Conservation (phyloP, 2,329 filamentous ascomycete genomes). For the Xylaria sp. region DNA sequence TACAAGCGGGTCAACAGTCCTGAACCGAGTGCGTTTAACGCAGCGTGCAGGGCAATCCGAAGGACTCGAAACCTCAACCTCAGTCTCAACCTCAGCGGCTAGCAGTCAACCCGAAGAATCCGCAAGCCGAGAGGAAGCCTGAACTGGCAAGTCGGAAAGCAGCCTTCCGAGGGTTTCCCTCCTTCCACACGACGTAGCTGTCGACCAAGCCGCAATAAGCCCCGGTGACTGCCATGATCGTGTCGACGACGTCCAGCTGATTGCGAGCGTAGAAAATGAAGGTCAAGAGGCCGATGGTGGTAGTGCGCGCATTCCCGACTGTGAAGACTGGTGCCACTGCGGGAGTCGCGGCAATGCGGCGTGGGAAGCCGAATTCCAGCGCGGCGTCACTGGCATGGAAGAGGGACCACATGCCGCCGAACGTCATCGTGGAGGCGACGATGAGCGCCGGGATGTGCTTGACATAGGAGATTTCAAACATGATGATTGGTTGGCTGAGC, state of each 20-base stretch:
- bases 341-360: slow-evolving; percentile 37
- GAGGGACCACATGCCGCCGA: slow-evolving; percentile 44
- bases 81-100: not conserved
- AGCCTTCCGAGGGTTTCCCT: slow-evolving; percentile 37
- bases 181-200: slow-evolving; percentile 43
- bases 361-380: slow-evolving; percentile 44
- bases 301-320: slow-evolving; percentile 40
- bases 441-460: slow-evolving; percentile 36
- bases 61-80: not conserved
- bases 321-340: slow-evolving; percentile 40
- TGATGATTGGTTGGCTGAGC: not conserved
- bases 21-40: not conserved
- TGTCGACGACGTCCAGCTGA: slow-evolving; percentile 39
- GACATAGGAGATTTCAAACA: not conserved
- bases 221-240: slow-evolving; percentile 41
- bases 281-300: slow-evolving; percentile 40
- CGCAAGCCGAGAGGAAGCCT: slow-evolving; percentile 25
- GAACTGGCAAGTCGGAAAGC: slow-evolving; percentile 40
- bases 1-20: not conserved
- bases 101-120: not conserved
- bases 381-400: slow-evolving; percentile 40
- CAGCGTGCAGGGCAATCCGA: not conserved
- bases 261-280: slow-evolving; percentile 40
- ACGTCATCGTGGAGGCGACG: slow-evolving; percentile 37
- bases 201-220: slow-evolving; percentile 45